Evolutionary conservation across 1,284 basidiomycete genomes (phyloP), one percentile per base, ranked within the genome.

Genomic region (Phaffia rhodozyma): DNA sequence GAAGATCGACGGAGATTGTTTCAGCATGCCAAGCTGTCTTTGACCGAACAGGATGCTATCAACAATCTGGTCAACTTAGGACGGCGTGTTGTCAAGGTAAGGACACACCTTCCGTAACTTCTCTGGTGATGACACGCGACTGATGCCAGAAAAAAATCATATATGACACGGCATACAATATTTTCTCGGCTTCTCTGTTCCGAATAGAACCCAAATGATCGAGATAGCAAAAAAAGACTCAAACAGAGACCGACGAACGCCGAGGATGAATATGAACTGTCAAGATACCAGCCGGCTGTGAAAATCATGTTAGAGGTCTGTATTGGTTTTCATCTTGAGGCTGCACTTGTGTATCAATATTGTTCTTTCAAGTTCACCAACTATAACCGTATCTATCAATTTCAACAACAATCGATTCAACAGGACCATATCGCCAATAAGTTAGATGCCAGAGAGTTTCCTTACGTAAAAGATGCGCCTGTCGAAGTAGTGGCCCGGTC

Each of bases 251-350:
- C 78, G 43, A 79, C 75, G 5, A 78, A 77, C 23, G 73, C 73
- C 29, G 90, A 91, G 32, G 91, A 96, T 66, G 91, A 94, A 71
- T 98, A 97, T 72, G 94, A 97, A 68, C 82, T 98, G 51, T 97
- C 93, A 38, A 82, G 96, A 59, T 98, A 86, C 77, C 93, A 90
- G 72, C 96, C 96, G 5, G 77, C 87, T 3, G 76, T 98, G 51
- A 86, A 85, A 69, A 83, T 86, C 5, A 83, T 98, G 70, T 76
- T 94, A n/a, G 87, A 92, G 78, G 87, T 86, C 71, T 30, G 73
- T 71, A 25, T 52, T 18, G 34, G 25, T 25, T 62, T 11, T 21
- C 29, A 6, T 34, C 2, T 57, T 27, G 2, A 27, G 34, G 2
- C 18, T 43, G 25, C 13, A 9, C 11, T 53, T 2, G 18, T 20